Percentiles rank a stretch among this genome's conserved stretches.
phyloP scores from a whole-genome alignment of 2,329 filamentous ascomycete species.

The Zopfia rhizophila region DNA sequence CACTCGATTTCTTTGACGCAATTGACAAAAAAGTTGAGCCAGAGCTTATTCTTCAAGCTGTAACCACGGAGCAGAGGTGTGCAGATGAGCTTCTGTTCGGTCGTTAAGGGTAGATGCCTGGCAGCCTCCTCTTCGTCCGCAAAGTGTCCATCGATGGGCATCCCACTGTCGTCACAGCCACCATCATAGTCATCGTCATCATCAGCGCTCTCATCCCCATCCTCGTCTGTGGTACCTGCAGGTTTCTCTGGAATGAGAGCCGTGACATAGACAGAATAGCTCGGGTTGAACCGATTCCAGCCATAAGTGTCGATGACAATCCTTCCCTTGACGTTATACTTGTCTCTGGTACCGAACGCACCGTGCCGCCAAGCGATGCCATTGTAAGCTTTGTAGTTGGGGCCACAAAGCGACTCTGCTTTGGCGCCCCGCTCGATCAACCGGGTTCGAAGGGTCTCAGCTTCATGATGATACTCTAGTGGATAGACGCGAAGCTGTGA shows the following conservation, averaged over 20 bases:
- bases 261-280: conserved; percentile 50
- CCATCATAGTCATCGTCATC: conserved; percentile 18
- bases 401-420: conserved; percentile 60
- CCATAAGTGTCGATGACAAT: conserved; percentile 65
- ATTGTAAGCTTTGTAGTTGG: conserved; percentile 62
- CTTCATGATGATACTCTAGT: conserved; percentile 56
- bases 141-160: conserved; percentile 45
- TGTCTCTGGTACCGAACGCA: conserved; percentile 48
- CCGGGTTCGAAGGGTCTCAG: conserved; percentile 48
- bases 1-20: conserved; percentile 43
- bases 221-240: background rate
- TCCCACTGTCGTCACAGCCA: conserved; percentile 27
- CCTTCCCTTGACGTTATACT: conserved; percentile 57
- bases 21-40: conserved; percentile 43
- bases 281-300: conserved; percentile 62
- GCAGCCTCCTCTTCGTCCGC: conserved; percentile 40
- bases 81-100: conserved; percentile 39
- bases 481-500: conserved; percentile 56
- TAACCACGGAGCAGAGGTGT: conserved; percentile 41
- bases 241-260: conserved; percentile 47
- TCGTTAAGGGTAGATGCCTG: conserved; percentile 28
- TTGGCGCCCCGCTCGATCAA: conserved; percentile 59
- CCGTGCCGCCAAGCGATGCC: conserved; percentile 55
- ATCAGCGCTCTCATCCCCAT: conserved; percentile 5
- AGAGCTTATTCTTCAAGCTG: conserved; percentile 38